phyloP scores from a whole-genome alignment of 208 protist species.

The Blastocrithidia nonstop region DNA sequence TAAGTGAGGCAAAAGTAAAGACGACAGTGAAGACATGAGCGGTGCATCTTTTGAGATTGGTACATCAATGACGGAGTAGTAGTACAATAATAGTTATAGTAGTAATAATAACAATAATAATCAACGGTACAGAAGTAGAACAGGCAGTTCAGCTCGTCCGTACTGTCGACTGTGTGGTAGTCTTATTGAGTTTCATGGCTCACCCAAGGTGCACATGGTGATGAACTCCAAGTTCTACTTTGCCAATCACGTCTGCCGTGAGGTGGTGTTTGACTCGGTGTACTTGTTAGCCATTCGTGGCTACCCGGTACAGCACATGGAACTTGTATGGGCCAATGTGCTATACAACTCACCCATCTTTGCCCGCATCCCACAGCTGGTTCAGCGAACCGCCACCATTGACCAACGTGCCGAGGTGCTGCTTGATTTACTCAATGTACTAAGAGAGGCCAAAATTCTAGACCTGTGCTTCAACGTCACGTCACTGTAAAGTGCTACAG shows the following conservation, averaged over 20 bases:
- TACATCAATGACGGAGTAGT: no score
- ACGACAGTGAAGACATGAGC: no score
- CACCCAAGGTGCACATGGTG: conserved; percentile 23
- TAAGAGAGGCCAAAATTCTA: conserved; percentile 30
- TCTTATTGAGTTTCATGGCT: conserved; percentile 11
- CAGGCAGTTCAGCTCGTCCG: neutral
- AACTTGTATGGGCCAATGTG: conserved; percentile 37
- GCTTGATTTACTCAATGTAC: conserved; percentile 11
- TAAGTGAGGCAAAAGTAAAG: no score
- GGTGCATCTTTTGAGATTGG: no score
- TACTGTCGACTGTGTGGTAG: conserved; percentile 57
- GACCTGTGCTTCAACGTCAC: conserved; percentile 28
- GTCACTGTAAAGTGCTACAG: neutral
- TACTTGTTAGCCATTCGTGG: conserved; percentile 44
- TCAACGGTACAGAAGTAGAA: neutral
- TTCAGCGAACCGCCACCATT: conserved; percentile 22
- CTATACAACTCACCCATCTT: conserved; percentile 31
- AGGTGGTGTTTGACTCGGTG: conserved; percentile 47
- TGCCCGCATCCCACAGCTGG: conserved; percentile 22
- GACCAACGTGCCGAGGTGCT: conserved; percentile 33
- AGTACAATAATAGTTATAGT: no score
- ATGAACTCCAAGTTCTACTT: conserved; percentile 14
- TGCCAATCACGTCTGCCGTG: conserved; percentile 41
- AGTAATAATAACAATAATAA: neutral
- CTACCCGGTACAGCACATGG: conserved; percentile 56